Percentiles rank a stretch among this genome's conserved stretches.
Evolutionary conservation across 441 rosid species (phyloP).

Genomic region (Syzygium syzygioides): DNA sequence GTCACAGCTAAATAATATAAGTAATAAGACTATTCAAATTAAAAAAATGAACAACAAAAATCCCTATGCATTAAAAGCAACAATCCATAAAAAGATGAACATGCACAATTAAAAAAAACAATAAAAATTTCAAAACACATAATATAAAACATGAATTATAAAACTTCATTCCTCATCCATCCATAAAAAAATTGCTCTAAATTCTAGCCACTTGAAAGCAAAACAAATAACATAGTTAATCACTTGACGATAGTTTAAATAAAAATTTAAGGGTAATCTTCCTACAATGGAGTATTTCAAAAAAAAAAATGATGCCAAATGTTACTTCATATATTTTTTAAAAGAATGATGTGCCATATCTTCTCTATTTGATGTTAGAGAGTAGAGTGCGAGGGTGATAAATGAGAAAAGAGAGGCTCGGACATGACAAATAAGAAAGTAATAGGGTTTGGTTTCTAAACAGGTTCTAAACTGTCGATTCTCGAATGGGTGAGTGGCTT

Average conservation of each 20-base stretch:
- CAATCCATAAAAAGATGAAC: background rate
- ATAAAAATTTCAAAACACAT: background rate
- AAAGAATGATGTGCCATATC: background rate
- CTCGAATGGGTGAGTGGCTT: background rate
- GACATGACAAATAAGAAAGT: background rate
- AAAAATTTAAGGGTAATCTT: background rate
- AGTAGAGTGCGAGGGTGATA: background rate
- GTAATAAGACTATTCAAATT: background rate
- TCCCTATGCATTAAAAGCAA: background rate
- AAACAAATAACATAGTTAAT: too few relatives aligned
- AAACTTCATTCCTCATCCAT: background rate
- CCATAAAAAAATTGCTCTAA: background rate
- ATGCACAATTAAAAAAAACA: background rate
- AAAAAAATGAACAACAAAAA: background rate
- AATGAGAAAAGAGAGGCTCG: background rate
- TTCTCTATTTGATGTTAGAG: background rate
- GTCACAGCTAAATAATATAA: background rate
- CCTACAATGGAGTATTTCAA: background rate
- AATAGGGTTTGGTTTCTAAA: background rate
- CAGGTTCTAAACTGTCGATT: too few relatives aligned
- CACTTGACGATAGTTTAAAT: background rate
- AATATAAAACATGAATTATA: background rate
- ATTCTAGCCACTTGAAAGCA: background rate
- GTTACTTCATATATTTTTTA: background rate
- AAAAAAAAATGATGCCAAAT: background rate